A percentile compares a stretch with the other conserved stretches of the same genome.
These are phyloP conservation scores for Tricharina praecox DNA, from an alignment of 495 filamentous ascomycete genomes.

Conservation along the genomic window DNA sequence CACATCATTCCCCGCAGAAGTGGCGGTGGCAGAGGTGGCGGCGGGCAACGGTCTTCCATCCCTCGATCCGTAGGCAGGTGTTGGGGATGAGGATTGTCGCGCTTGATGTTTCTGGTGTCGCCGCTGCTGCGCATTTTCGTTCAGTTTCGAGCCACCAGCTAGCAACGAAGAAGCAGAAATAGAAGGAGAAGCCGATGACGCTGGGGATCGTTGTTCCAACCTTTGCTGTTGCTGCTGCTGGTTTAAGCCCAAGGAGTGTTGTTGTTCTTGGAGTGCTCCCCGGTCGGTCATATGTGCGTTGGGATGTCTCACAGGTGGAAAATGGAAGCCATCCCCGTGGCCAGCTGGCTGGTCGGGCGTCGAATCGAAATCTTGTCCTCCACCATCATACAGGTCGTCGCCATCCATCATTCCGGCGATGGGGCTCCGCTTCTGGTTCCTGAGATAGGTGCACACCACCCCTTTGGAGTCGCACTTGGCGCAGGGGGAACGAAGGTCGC, in stretches of 20 bases:
- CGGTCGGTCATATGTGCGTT: conserved; percentile 20
- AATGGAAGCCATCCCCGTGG: conserved; percentile 22
- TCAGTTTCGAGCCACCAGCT: conserved; percentile 1
- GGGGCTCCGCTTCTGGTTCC: not conserved
- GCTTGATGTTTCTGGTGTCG: too few species aligned
- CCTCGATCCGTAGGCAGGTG: too few species aligned
- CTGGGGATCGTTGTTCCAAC: conserved; percentile 2
- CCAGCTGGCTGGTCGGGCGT: conserved; percentile 7
- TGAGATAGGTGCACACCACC: conserved; percentile 20
- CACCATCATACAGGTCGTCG: too few species aligned
- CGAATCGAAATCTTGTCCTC: too few species aligned
- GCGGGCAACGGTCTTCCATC: too few species aligned
- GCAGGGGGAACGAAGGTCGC: conserved; percentile 20
- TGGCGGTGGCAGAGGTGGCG: too few species aligned
- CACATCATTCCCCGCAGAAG: too few species aligned
- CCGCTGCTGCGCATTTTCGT: not conserved
- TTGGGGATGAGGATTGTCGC: too few species aligned
- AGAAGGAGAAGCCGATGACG: conserved; percentile 1
- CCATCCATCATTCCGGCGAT: not conserved
- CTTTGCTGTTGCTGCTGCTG: not conserved
- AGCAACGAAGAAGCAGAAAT: too few species aligned
- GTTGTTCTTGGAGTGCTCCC: conserved; percentile 9
- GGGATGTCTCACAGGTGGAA: conserved; percentile 22
- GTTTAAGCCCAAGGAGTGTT: too few species aligned
- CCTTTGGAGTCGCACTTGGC: conserved; percentile 18